Conservation (phyloP, 768 basidiomycete genomes). For the Suillus subalutaceus region DNA sequence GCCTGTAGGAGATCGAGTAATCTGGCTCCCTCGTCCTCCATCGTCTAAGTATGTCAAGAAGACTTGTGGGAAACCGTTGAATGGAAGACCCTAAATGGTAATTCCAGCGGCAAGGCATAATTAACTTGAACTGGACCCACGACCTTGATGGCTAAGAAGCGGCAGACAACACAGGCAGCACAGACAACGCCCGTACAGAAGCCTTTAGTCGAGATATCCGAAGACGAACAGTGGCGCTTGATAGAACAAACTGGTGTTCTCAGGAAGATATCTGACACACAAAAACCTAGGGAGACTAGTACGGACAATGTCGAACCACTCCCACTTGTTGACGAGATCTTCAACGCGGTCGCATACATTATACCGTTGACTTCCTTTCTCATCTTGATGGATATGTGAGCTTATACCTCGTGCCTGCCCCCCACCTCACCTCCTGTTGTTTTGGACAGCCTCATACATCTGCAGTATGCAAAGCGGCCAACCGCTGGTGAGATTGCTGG, state of each 20-base stretch:
- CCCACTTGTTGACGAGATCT: conserved; percentile 66
- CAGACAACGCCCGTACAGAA: conserved; percentile 17
- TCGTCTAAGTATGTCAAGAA: conserved; percentile 11
- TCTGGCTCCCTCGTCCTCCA: conserved; percentile 29
- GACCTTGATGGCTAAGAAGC: conserved; percentile 32
- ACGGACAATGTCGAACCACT: conserved; percentile 39
- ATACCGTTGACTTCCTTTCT: conserved; percentile 77
- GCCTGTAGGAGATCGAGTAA: conserved; percentile 46
- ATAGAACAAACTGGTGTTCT: conserved; percentile 68
- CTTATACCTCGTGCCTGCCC: conserved; percentile 14
- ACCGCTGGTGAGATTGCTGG: conserved; percentile 50
- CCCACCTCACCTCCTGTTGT: conserved; percentile 9
- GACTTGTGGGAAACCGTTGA: conserved; percentile 6
- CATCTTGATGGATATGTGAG: conserved; percentile 85
- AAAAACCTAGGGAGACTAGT: conserved; percentile 3
- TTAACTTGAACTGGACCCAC: too few relatives aligned
- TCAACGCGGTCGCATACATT: conserved; percentile 63
- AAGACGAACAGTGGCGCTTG: conserved; percentile 80
- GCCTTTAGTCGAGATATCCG: conserved; percentile 54
- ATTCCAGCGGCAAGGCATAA: neutral
- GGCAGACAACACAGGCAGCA: conserved; percentile 23
- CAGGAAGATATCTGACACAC: conserved; percentile 32
- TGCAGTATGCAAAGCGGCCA: conserved; percentile 72
- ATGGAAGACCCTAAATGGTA: conserved; percentile 8
- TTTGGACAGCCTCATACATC: conserved; percentile 65